Evolutionary conservation across 306 rosid genomes (phyloP).

Genomic region (Cicer bijugum): DNA sequence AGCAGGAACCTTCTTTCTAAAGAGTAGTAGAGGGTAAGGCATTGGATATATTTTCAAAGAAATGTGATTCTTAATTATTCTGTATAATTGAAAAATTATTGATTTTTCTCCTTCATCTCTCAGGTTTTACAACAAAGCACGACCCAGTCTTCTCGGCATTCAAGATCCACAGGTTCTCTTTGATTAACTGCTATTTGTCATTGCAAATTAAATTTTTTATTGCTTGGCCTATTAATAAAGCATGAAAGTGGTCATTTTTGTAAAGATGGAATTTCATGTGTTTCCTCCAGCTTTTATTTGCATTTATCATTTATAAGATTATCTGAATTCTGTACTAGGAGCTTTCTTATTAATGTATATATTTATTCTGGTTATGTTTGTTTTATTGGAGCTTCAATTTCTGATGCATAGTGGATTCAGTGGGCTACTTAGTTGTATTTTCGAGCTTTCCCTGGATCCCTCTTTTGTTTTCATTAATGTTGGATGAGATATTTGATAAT

Average conservation of each 20-base stretch:
- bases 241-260: neutral
- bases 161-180: conserved; percentile 93
- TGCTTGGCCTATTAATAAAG: conserved; percentile 29
- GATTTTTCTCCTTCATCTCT: conserved; percentile 30
- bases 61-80: conserved; percentile 6
- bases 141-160: conserved; percentile 78
- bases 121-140: conserved; percentile 64
- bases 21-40: conserved; percentile 76
- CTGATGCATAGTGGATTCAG: neutral
- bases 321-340: conserved; percentile 4
- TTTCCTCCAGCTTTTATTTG: conserved; percentile 28
- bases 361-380: neutral
- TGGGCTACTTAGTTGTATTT: neutral
- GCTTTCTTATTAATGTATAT: neutral
- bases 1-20: conserved; percentile 72
- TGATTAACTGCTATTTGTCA: conserved; percentile 28
- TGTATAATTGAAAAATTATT: conserved; percentile 24
- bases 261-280: neutral
- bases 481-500: conserved; percentile 14
- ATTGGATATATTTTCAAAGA: conserved; percentile 28
- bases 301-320: conserved; percentile 15
- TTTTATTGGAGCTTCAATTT: neutral
- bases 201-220: neutral
- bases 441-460: neutral
- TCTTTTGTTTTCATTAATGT: neutral